Conservation (phyloP, 164 flowering plant genomes). For the Taxillus chinensis region DNA sequence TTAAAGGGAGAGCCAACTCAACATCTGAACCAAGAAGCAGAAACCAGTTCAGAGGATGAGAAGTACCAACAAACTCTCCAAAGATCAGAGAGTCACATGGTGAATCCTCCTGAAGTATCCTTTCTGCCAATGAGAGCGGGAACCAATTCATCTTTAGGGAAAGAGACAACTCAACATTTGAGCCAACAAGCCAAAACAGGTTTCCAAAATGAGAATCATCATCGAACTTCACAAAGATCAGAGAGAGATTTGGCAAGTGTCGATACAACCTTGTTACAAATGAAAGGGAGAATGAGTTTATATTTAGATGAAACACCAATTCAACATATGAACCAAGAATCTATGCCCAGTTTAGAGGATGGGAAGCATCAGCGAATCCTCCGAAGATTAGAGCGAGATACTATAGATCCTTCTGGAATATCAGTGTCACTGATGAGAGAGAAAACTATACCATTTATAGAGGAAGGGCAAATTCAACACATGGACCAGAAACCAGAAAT, state of each 20-base stretch:
- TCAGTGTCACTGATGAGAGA: too few species aligned
- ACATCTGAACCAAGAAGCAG: slow-evolving; percentile 7
- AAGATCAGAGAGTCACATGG: slow-evolving; percentile 13
- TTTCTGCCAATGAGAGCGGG: slow-evolving; percentile 7
- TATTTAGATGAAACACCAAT: too few species aligned
- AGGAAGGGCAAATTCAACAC: neutral
- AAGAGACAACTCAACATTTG: slow-evolving; percentile 6
- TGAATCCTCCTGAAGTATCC: slow-evolving; percentile 9
- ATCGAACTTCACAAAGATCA: too few species aligned
- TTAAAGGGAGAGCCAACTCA: neutral
- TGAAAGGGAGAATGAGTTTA: too few species aligned
- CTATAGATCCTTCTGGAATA: too few species aligned
- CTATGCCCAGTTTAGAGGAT: too few species aligned
- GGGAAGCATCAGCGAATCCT: too few species aligned
- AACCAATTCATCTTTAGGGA: slow-evolving; percentile 8
- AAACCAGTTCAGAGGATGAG: slow-evolving; percentile 16
- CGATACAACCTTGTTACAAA: too few species aligned
- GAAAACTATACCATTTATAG: neutral
- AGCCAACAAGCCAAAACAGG: neutral
- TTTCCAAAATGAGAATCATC: too few species aligned
- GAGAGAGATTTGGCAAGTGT: too few species aligned
- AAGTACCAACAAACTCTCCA: slow-evolving; percentile 6
- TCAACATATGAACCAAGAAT: too few species aligned
- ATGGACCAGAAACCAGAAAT: slow-evolving; percentile 10
- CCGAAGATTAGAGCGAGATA: too few species aligned